These are phyloP conservation scores for Dorcoceras hygrometricum DNA, from an alignment of 257 asterid genomes.

Conservation along the genomic window DNA sequence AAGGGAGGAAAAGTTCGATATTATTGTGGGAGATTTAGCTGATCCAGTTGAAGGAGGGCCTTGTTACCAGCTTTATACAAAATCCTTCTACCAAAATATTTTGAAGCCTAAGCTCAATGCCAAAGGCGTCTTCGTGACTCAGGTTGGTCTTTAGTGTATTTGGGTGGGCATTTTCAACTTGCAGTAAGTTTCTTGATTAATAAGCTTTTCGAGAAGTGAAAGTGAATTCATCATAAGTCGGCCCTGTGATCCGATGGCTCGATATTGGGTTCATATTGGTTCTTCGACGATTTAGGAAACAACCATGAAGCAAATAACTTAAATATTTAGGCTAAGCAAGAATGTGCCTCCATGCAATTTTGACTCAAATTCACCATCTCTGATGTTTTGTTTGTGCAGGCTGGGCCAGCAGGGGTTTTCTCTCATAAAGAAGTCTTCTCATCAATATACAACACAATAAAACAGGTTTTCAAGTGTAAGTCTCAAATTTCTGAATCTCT, in stretches of 20 bases:
- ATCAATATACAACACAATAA: conserved; percentile 82
- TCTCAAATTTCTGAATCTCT: conserved; percentile 14
- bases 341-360: no score
- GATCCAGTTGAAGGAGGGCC: conserved; percentile 99
- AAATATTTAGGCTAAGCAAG: no score
- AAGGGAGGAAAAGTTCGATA: conserved; percentile 71
- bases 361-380: no score
- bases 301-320: no score
- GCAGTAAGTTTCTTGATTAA: no score
- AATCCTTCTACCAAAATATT: conserved; percentile 70
- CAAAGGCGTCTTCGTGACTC: conserved; percentile 85
- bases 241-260: no score
- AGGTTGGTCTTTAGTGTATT: conserved; percentile 37
- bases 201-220: no score
- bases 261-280: no score
- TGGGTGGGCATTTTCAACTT: no score
- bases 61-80: conserved; percentile 86
- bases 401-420: conserved; percentile 96
- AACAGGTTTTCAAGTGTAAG: conserved; percentile 92
- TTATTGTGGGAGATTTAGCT: conserved; percentile 91
- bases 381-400: conserved; percentile 33
- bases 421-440: conserved; percentile 92
- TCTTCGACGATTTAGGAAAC: no score
- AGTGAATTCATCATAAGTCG: no score
- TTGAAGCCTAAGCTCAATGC: conserved; percentile 76